Base-by-base conservation (phyloP, 345 rosid genomes). In the Camelina laxa region DNA sequence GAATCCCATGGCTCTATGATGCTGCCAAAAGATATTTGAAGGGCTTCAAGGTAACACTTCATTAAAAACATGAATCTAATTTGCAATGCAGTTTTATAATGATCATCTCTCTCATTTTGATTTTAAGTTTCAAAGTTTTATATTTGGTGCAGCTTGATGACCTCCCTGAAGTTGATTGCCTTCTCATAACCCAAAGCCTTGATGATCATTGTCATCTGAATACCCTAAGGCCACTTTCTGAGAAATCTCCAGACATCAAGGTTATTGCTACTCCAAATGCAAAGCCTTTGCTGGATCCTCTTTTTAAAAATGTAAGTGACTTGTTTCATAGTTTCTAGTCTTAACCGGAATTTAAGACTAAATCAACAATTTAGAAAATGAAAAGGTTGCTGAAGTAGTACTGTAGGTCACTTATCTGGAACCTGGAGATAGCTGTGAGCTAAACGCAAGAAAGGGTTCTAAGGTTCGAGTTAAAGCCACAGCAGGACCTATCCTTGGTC, bases 121-220 rank as follows among this genome's bases (percentile, higher is more conserved):
- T 47, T 45, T 13, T 39, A 70, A 48, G 55, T 49, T 49, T 31
- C 7, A 24, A 38, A 70, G 59, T 56, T 24, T 48, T 45, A 15
- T 77, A 54, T 60, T 17, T 27, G 31, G 48, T 85, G 85, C 90
- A 94, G 98, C 95, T 94, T 66, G 83, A 82, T 78, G 92, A 91
- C 84, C 86, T 91, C 81, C 95, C 90, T 75, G 75, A 81, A 75
- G 65, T 90, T 69, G 96, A 94, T 79, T 88, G 86, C 70, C 66
- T 94, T n/a, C 81, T 91, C 79, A 91, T 94, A 31, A 90, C 95
- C 12, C 97, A 94, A 86, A 91, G 97, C 84, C 96, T 90, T 53
- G 97, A 94, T 78, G 97, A 94, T 68, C 97, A 94, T 75, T 91
- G 97, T 80, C 97, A 91, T 77, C 75, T 94, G 73, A 94, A 85